Conservation (phyloP, 108 stramenopile genomes). For the Nitzschia palea region DNA sequence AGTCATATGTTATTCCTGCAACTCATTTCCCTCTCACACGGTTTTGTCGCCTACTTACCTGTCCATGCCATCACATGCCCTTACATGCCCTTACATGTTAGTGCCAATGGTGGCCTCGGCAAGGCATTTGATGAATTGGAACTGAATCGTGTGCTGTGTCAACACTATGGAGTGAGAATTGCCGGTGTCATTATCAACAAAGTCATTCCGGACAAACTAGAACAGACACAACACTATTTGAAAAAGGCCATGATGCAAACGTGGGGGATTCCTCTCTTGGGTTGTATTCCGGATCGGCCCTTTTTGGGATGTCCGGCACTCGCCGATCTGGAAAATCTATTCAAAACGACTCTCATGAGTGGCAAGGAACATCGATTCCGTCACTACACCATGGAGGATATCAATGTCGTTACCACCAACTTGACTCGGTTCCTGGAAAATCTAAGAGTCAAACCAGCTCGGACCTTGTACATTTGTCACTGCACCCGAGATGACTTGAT, state of each 20-base stretch:
- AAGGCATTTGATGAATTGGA: constrained; percentile 94
- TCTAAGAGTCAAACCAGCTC: constrained; percentile 62
- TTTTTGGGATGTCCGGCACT: constrained; percentile 91
- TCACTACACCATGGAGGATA: constrained; percentile 83
- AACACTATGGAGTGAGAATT: constrained; percentile 82
- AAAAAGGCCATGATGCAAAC: constrained; percentile 63
- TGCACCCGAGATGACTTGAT: constrained; percentile 89
- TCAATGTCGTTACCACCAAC: constrained; percentile 88
- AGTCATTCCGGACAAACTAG: constrained; percentile 89
- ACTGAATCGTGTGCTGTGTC: constrained; percentile 88
- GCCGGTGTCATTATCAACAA: constrained; percentile 96
- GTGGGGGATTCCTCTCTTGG: constrained; percentile 92
- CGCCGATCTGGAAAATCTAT: constrained; percentile 87
- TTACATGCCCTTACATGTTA: too few species aligned
- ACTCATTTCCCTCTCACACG: too few species aligned
- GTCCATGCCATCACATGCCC: too few species aligned
- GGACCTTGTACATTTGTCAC: constrained; percentile 94
- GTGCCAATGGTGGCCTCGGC: constrained; percentile 94
- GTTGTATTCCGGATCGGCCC: constrained; percentile 90
- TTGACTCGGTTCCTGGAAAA: constrained; percentile 87
- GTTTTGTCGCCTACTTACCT: too few species aligned
- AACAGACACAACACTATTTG: constrained; percentile 87
- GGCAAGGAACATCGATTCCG: constrained; percentile 75
- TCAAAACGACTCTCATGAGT: constrained; percentile 67
- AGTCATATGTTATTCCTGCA: too few species aligned